Evolutionary conservation across 345 rosid genomes (phyloP).

Genomic region (Bretschneidera sinensis): DNA sequence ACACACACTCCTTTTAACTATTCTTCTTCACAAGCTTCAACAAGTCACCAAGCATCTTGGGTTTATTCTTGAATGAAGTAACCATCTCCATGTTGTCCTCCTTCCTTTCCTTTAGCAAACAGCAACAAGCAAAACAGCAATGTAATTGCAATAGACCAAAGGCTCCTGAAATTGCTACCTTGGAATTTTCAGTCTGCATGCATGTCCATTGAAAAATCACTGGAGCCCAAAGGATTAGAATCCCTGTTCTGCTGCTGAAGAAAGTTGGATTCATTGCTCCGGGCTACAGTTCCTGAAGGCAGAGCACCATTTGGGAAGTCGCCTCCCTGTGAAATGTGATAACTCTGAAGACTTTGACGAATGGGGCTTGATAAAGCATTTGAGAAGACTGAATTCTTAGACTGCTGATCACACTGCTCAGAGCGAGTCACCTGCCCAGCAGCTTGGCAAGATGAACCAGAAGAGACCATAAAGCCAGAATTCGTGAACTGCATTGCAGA

Average conservation of each 20-base stretch:
- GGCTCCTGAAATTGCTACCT: conserved; percentile 12
- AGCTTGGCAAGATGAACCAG: conserved; percentile 53
- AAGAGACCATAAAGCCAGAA: conserved; percentile 40
- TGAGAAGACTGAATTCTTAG: conserved; percentile 77
- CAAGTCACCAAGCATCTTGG: conserved; percentile 22
- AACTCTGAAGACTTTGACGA: conserved; percentile 66
- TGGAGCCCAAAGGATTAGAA: conserved; percentile 53
- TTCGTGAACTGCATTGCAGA: conserved; percentile 37
- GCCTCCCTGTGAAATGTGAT: conserved; percentile 66
- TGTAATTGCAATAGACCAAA: conserved; percentile 11
- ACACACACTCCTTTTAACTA: conserved; percentile 16
- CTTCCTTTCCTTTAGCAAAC: not conserved
- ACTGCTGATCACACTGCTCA: conserved; percentile 63
- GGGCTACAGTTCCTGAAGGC: conserved; percentile 33
- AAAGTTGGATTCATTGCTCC: conserved; percentile 39
- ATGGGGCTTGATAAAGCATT: conserved; percentile 79
- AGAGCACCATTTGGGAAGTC: conserved; percentile 35
- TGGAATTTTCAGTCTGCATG: conserved; percentile 43
- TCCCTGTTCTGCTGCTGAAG: conserved; percentile 57
- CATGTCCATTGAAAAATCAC: conserved; percentile 89
- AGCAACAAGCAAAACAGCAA: conserved; percentile 10
- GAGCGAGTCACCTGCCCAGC: conserved; percentile 42
- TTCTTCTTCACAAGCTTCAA: conserved; percentile 31
- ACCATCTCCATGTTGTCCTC: conserved; percentile 21
- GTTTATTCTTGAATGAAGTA: conserved; percentile 27